Evolutionary conservation across 495 filamentous ascomycete species (phyloP), one percentile per base, ranked within the genome.

Genomic region (Talaromyces trachyspermus): DNA sequence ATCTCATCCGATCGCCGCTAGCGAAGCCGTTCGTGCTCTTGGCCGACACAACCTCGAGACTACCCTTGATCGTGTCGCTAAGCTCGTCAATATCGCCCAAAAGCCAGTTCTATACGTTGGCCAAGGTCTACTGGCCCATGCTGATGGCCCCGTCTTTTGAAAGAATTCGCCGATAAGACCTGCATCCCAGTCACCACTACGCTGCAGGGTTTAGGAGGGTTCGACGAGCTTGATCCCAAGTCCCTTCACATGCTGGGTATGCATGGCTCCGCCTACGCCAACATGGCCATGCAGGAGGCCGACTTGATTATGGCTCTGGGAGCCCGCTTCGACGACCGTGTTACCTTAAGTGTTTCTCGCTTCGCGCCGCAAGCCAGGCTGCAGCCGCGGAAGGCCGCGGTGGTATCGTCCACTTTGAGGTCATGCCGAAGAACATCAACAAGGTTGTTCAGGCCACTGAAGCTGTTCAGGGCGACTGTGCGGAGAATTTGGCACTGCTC

Each of bases 401-500:
- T 44, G 79, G 79, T 43, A 82, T 83, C 33, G 62, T 82, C 25
- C 79, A 83, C 58, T 83, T 83, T 58, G 78, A 83, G 45, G 75
- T 82, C 51, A 69, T 77, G 65, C 77, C 78, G 19, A 79, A 81
- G 59, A 79, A 77, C 62, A 77, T 83, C 60, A 80, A 79, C 65
- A 82, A 82, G 61, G 75, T 82, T 3, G 75, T 80, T 24, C 67
- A 80, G 60, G 74, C 77, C 6, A 78, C 70, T 25, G 76, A 80
- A 55, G 75, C 77, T 17, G 74, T 82, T 15, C 71, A 78, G 55
- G 79, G 78, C 33, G 79, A 83, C 52, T 76, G 78, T 29, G 67
- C 72, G 2, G 64, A 71, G 8, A 95, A 89, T 57, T 67, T 97
- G n/a, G 70, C 68, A 23, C 62, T 76, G 32, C 81, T 95, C 19